Conservation (phyloP, 2,329 filamentous ascomycete genomes). For the Chrysoporthe cubensis region DNA sequence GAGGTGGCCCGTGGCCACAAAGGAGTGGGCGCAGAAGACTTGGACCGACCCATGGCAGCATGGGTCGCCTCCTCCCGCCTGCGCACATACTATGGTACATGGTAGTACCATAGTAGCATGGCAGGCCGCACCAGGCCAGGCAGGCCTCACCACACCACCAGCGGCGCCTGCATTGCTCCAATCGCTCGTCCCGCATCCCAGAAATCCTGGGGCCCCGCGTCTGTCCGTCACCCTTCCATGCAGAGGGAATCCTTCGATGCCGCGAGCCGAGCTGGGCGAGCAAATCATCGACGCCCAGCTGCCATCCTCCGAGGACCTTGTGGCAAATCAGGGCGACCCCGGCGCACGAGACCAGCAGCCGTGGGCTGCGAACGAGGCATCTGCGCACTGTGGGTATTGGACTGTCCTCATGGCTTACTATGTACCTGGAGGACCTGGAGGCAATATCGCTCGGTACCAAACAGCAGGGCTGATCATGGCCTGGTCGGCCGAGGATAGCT, state of each 20-base stretch:
- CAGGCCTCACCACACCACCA: no score
- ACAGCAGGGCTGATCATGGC: no score
- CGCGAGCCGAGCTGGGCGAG: no score
- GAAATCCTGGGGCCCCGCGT: not conserved
- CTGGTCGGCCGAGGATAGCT: no score
- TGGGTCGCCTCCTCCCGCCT: no score
- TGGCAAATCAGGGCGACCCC: not conserved
- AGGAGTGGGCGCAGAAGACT: no score
- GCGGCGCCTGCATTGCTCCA: not conserved
- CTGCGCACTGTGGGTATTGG: not conserved
- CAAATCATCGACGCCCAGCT: not conserved
- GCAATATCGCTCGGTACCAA: not conserved
- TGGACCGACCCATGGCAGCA: no score
- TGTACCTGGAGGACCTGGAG: not conserved
- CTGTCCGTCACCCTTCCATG: not conserved
- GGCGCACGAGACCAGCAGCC: not conserved
- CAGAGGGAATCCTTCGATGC: not conserved
- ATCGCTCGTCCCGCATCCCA: not conserved
- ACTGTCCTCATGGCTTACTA: not conserved
- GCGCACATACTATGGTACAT: no score
- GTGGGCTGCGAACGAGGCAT: no score
- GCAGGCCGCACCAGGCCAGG: no score
- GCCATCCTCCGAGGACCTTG: not conserved
- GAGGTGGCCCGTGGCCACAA: no score
- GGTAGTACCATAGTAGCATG: no score